These are phyloP conservation scores for Metschnikowia cubensis DNA, from an alignment of 805 yeast species.

Conservation along the genomic window DNA sequence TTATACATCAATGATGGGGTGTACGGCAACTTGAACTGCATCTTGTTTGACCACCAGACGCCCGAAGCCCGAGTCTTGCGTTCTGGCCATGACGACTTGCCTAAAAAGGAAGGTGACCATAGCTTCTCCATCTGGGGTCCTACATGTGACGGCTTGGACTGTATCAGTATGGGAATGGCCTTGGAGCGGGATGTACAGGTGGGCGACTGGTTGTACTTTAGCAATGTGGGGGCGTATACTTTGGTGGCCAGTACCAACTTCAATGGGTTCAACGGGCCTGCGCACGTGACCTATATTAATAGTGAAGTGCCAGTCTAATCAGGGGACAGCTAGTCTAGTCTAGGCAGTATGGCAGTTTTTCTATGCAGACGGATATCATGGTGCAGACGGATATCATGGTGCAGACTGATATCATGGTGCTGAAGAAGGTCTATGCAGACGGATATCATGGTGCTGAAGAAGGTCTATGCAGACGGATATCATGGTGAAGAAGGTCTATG, in stretches of 20 bases:
- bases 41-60: conserved; percentile 84
- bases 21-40: conserved; percentile 92
- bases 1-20: conserved; percentile 91
- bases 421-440: too few species aligned
- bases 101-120: conserved; percentile 23
- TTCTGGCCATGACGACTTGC: conserved; percentile 6
- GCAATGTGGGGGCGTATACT: conserved; percentile 87
- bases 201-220: conserved; percentile 92
- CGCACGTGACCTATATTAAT: conserved; percentile 59
- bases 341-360: too few species aligned
- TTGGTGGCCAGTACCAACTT: conserved; percentile 87
- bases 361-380: too few species aligned
- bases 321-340: too few species aligned
- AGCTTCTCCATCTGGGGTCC: conserved; percentile 93
- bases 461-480: too few species aligned
- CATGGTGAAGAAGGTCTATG: too few species aligned
- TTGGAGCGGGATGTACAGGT: conserved; percentile 61
- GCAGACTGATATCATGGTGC: too few species aligned
- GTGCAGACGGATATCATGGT: too few species aligned
- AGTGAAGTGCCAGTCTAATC: conserved; percentile 5
- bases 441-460: too few species aligned
- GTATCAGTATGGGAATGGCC: conserved; percentile 52
- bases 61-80: conserved; percentile 66
- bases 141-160: conserved; percentile 94
- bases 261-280: conserved; percentile 74